Percentiles rank a stretch among this genome's conserved stretches.
phyloP scores from a whole-genome alignment of 2,329 filamentous ascomycete species.

The Pyrenophora teres region DNA sequence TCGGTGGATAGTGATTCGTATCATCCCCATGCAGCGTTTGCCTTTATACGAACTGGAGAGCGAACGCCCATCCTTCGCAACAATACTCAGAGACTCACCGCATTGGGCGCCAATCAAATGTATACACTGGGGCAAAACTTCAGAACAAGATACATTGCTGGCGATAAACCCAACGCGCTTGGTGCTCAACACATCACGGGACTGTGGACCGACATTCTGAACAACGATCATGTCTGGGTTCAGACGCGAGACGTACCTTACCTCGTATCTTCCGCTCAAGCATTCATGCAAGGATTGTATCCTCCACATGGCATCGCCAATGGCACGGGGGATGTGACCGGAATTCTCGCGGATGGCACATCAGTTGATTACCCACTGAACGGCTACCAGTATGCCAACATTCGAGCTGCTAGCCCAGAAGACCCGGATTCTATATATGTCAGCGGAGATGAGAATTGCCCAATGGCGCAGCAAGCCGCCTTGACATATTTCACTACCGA shows the following conservation, averaged over 20 bases:
- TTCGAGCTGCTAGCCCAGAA: slow-evolving; percentile 50
- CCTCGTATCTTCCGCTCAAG: slow-evolving; percentile 59
- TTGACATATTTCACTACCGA: slow-evolving; percentile 50
- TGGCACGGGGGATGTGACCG: slow-evolving; percentile 40
- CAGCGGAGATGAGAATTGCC: slow-evolving; percentile 55
- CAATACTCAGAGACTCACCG: slow-evolving; percentile 51
- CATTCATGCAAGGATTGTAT: slow-evolving; percentile 66
- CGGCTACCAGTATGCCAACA: slow-evolving; percentile 63
- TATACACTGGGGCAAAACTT: slow-evolving; percentile 57
- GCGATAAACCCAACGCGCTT: slow-evolving; percentile 22
- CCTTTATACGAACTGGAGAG: slow-evolving; percentile 61
- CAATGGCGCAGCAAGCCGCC: slow-evolving; percentile 43
- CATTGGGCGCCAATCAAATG: slow-evolving; percentile 61
- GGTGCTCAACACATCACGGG: slow-evolving; percentile 40
- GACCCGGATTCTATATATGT: slow-evolving; percentile 60
- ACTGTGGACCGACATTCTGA: slow-evolving; percentile 52
- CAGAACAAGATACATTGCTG: slow-evolving; percentile 57
- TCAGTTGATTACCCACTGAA: slow-evolving; percentile 54
- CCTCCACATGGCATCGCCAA: slow-evolving; percentile 52
- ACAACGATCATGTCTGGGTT: slow-evolving; percentile 55
- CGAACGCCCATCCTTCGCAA: slow-evolving; percentile 52
- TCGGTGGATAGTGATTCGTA: slow-evolving; percentile 19
- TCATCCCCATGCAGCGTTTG: slow-evolving; percentile 55
- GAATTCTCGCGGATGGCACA: slow-evolving; percentile 55
- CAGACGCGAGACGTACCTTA: slow-evolving; percentile 55